These are phyloP conservation scores for Mycena haematopus DNA, from an alignment of 768 basidiomycete genomes.

Conservation along the genomic window DNA sequence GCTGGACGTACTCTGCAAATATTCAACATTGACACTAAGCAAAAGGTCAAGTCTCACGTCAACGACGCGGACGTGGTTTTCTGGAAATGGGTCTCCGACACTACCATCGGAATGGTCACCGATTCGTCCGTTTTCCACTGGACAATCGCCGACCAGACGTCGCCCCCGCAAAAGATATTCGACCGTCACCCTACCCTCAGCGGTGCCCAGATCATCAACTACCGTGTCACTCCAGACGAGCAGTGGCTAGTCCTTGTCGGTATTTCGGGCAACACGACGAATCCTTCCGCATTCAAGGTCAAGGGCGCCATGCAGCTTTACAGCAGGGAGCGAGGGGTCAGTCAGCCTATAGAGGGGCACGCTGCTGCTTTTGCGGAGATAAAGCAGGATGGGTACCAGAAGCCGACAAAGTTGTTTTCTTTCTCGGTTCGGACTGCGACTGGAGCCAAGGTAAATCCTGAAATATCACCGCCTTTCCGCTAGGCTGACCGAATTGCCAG, in stretches of 20 bases:
- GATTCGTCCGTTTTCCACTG: conserved; percentile 94
- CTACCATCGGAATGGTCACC: conserved; percentile 93
- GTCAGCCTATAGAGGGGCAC: conserved; percentile 98
- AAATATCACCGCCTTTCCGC: conserved; percentile 1
- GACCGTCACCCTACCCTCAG: conserved; percentile 95
- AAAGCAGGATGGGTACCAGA: conserved; percentile 87
- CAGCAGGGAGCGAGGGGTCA: conserved; percentile 89
- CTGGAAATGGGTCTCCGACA: conserved; percentile 98
- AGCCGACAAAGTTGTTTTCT: conserved; percentile 88
- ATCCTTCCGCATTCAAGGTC: conserved; percentile 97
- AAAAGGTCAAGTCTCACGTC: conserved; percentile 95
- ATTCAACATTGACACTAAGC: conserved; percentile 97
- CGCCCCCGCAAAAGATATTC: conserved; percentile 90
- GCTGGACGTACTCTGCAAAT: conserved; percentile 95
- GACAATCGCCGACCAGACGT: conserved; percentile 76
- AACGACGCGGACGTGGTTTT: conserved; percentile 95
- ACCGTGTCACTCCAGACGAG: conserved; percentile 89
- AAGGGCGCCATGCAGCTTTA: conserved; percentile 99
- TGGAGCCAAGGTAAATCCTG: conserved; percentile 85
- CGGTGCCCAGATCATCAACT: conserved; percentile 98
- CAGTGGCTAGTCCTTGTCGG: conserved; percentile 98
- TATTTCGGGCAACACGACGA: conserved; percentile 89
- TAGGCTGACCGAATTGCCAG: conserved; percentile 46
- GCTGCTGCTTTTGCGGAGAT: conserved; percentile 95
- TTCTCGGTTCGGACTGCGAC: conserved; percentile 97